phyloP scores from a whole-genome alignment of 768 basidiomycete species.

The Hygrophoropsis aurantiaca region DNA sequence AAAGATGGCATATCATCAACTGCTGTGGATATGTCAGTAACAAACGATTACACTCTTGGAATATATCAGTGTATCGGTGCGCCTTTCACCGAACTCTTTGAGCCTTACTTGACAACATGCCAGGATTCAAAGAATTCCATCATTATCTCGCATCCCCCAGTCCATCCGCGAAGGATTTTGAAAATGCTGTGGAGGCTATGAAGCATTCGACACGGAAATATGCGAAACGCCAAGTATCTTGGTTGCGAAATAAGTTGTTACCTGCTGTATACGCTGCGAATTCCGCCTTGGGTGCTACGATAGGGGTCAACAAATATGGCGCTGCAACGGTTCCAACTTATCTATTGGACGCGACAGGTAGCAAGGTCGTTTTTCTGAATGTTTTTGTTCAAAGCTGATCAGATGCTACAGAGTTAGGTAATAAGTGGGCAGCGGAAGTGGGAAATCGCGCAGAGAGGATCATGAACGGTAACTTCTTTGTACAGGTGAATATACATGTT shows the following conservation, averaged over 20 bases:
- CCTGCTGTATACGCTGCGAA: constrained; percentile 59
- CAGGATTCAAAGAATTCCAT: constrained; percentile 93
- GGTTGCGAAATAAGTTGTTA: constrained; percentile 88
- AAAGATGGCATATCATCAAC: constrained; percentile 16
- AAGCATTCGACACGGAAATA: constrained; percentile 89
- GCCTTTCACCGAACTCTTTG: constrained; percentile 7
- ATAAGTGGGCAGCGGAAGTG: constrained; percentile 61
- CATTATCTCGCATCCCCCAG: constrained; percentile 52
- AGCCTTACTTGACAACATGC: constrained; percentile 7
- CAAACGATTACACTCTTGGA: constrained; percentile 68
- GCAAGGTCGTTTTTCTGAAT: constrained; percentile 15
- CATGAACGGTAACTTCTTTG: constrained; percentile 40
- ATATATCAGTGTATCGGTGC: constrained; percentile 94
- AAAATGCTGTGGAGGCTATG: constrained; percentile 69
- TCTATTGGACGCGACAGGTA: constrained; percentile 72
- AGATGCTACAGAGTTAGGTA: constrained; percentile 42
- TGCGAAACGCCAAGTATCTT: constrained; percentile 86
- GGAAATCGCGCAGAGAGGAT: constrained; percentile 48
- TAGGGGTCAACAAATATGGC: constrained; percentile 12
- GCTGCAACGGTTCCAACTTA: constrained; percentile 42
- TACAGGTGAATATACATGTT: not conserved
- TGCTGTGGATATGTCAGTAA: not conserved
- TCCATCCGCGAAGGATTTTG: constrained; percentile 42
- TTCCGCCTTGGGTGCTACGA: constrained; percentile 10
- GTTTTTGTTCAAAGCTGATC: not conserved